Evolutionary conservation across 2,329 filamentous ascomycete species (phyloP).

Genomic region (Diaporthe aspalathi): DNA sequence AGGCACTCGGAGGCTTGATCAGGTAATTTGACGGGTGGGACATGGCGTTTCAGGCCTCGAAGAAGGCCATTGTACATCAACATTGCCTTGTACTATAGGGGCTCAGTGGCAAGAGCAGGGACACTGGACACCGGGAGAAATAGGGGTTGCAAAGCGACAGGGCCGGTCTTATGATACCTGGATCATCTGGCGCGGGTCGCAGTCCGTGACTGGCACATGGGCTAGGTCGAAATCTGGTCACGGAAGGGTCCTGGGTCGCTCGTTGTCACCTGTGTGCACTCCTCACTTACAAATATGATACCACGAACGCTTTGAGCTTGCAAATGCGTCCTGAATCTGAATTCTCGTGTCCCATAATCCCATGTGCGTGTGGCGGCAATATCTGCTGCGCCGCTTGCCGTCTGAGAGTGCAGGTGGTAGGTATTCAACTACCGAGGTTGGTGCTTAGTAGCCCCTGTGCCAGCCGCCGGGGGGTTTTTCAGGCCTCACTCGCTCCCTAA

Average conservation of each 20-base stretch:
- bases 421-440: constrained; percentile 1
- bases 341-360: not conserved
- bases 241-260: not conserved
- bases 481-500: not conserved
- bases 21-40: not conserved
- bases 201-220: not conserved
- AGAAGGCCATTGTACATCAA: constrained; percentile 26
- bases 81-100: constrained; percentile 28
- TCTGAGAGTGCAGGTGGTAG: too few species aligned
- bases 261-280: constrained; percentile 5
- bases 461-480: constrained; percentile 6
- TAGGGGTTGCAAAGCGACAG: not conserved
- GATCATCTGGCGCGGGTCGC: not conserved
- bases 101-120: constrained; percentile 15
- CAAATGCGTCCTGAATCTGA: constrained; percentile 1
- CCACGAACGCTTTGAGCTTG: constrained; percentile 19
- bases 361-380: not conserved
- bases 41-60: constrained; percentile 16
- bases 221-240: not conserved
- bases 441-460: not conserved
- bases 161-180: not conserved
- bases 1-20: not conserved
- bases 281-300: constrained; percentile 23
- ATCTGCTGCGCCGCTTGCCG: not conserved
- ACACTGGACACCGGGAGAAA: not conserved